Conservation (phyloP, 208 protist species). For the Lotmaria passim region DNA sequence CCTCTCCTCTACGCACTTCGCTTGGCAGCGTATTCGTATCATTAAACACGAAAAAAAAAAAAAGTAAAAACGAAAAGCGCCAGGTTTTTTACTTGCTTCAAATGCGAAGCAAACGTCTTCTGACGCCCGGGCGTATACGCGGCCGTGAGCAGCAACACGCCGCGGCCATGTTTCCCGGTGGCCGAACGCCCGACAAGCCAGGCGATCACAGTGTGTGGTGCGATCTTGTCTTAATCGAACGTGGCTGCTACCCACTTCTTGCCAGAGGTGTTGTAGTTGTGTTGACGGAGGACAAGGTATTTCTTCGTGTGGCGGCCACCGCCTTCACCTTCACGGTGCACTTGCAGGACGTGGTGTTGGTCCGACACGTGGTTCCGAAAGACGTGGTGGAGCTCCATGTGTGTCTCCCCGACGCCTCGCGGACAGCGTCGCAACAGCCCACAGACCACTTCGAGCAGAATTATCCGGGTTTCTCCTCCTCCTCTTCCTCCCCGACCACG, state of each 20-base stretch:
- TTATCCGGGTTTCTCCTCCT: no score
- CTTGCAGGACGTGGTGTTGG: conserved; percentile 32
- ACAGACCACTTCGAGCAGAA: no score
- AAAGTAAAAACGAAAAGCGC: no score
- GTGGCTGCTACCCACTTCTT: conserved; percentile 46
- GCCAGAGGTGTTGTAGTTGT: conserved; percentile 47
- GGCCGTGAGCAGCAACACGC: conserved; percentile 15
- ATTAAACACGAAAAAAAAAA: background rate
- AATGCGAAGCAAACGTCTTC: conserved; percentile 3
- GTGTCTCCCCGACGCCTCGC: background rate
- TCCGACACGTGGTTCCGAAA: conserved; percentile 21
- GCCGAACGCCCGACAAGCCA: background rate
- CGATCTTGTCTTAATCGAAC: conserved; percentile 47
- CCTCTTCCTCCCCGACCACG: background rate
- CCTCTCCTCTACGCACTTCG: background rate
- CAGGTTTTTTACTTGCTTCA: no score
- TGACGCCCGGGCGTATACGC: conserved; percentile 7
- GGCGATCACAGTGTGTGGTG: conserved; percentile 53
- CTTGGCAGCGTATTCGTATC: background rate
- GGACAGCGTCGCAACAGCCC: no score
- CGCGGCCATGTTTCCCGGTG: conserved; percentile 1
- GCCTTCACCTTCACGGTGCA: conserved; percentile 58
- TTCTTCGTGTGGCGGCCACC: conserved; percentile 51
- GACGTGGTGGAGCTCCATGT: conserved; percentile 43
- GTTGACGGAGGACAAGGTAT: conserved; percentile 41